Base-by-base conservation (phyloP, 306 rosid species). In the Hippophae rhamnoides region DNA sequence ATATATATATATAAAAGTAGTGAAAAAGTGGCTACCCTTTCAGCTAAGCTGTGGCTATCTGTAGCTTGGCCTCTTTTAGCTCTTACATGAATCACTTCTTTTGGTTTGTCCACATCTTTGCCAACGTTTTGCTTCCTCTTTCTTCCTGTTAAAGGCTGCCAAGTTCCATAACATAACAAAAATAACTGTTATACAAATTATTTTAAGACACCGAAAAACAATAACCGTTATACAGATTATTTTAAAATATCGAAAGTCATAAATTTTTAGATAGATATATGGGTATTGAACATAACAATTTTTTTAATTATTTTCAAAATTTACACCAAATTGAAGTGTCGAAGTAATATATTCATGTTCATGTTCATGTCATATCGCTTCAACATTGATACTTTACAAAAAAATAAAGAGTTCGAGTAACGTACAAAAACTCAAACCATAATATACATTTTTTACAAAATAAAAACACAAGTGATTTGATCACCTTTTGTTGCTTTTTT, bases 41-140 rank as follows among this genome's bases (percentile, higher is more conserved):
- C 93, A 41, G 88, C 83, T 70, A 82, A 76, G 70, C 86, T 82
- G 74, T 85, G 93, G 59, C 78, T 79, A 60, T 85, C 83, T 45
- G 86, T 82, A 26, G 93, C 88, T 72, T 82, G 82, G 58, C 89
- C 86, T 82, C 93, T 71, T 65, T 77, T 85, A 45, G 86, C 84
- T 68, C 93, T 77, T 52, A 82, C 89, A 74, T 75, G 89, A 59
- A 82, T 73, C 9, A 79, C 84, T 69, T 63, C 84, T 10, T 72
- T 78, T 53, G 63, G 43, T 64, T 76, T 84, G 61, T 72, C 77
- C 49, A 26, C 69, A 52, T 44, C 68, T 56, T 60, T 64, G 7
- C 50, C 66, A 38, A 54, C 56, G 58, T 50, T 70, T 68, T 73
- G 77, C 81, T 72, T 85, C 70, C 93, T 77, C 69, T 85, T 85